Evolutionary conservation across 2,329 filamentous ascomycete genomes (phyloP).

Genomic region (Fusarium haematococcum): DNA sequence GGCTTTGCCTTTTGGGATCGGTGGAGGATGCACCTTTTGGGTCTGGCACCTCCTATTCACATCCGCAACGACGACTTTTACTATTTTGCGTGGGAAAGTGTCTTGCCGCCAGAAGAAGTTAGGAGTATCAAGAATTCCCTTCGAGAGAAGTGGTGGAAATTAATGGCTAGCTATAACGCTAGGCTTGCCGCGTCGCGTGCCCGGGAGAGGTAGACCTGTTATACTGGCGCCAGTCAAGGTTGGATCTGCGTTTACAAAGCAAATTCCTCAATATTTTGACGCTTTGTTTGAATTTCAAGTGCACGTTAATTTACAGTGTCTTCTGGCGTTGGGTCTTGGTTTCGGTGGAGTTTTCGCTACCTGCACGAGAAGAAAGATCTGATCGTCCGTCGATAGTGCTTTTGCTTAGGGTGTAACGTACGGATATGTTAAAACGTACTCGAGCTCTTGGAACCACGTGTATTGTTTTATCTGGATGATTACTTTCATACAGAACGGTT

Average conservation of each 20-base stretch:
- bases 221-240: not conserved
- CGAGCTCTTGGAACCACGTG: too few relatives aligned
- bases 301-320: too few relatives aligned
- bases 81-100: not conserved
- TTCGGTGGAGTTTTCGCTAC: not conserved
- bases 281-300: not conserved
- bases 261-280: not conserved
- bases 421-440: too few relatives aligned
- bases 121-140: not conserved
- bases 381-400: too few relatives aligned
- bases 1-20: slow-evolving; percentile 37
- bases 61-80: not conserved
- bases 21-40: slow-evolving; percentile 9
- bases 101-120: slow-evolving; percentile 4
- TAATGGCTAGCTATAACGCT: not conserved
- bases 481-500: too few relatives aligned
- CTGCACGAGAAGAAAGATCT: not conserved
- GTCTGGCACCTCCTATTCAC: not conserved
- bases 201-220: not conserved
- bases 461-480: too few relatives aligned
- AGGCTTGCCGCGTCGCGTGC: not conserved
- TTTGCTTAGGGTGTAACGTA: too few relatives aligned
- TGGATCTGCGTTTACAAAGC: not conserved
- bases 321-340: not conserved
- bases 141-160: not conserved